These are phyloP conservation scores for Paraglomus brasilianum DNA, from an alignment of 192 early-diverging fungal genomes.

Conservation along the genomic window DNA sequence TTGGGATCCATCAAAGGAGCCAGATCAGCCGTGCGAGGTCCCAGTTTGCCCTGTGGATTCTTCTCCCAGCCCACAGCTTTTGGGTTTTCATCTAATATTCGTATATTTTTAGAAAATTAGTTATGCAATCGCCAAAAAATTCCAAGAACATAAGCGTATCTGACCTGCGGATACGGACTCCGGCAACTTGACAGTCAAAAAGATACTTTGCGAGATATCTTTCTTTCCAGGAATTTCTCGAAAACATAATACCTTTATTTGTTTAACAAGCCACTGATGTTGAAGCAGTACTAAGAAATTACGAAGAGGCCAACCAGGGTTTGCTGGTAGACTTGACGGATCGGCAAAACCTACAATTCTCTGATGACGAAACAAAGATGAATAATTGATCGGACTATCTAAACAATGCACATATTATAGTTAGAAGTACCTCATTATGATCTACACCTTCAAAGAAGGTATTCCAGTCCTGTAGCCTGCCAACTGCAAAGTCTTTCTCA, in stretches of 20 bases:
- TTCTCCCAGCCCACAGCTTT: slow-evolving; percentile 94
- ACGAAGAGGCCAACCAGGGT: slow-evolving; percentile 93
- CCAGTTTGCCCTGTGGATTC: slow-evolving; percentile 72
- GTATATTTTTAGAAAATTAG: neutral
- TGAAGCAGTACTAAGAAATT: slow-evolving; percentile 76
- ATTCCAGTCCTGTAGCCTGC: slow-evolving; percentile 57
- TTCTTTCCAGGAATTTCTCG: slow-evolving; percentile 53
- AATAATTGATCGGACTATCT: neutral
- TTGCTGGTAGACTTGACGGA: slow-evolving; percentile 69
- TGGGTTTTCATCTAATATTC: slow-evolving; percentile 39
- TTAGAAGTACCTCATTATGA: slow-evolving; percentile 31
- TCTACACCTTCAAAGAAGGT: slow-evolving; percentile 44
- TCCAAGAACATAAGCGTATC: neutral
- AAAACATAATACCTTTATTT: slow-evolving; percentile 63
- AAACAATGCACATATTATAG: neutral
- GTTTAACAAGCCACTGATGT: slow-evolving; percentile 47
- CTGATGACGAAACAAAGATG: slow-evolving; percentile 24
- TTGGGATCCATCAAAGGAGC: slow-evolving; percentile 87
- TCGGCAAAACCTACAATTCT: slow-evolving; percentile 79
- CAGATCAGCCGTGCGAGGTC: slow-evolving; percentile 79
- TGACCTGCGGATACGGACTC: slow-evolving; percentile 36
- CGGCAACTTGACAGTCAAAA: slow-evolving; percentile 51
- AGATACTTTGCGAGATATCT: slow-evolving; percentile 46
- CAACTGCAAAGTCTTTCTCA: slow-evolving; percentile 35
- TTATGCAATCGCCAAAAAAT: neutral